Evolutionary conservation across 257 asterid species (phyloP).

Genomic region (Echites panduratus): DNA sequence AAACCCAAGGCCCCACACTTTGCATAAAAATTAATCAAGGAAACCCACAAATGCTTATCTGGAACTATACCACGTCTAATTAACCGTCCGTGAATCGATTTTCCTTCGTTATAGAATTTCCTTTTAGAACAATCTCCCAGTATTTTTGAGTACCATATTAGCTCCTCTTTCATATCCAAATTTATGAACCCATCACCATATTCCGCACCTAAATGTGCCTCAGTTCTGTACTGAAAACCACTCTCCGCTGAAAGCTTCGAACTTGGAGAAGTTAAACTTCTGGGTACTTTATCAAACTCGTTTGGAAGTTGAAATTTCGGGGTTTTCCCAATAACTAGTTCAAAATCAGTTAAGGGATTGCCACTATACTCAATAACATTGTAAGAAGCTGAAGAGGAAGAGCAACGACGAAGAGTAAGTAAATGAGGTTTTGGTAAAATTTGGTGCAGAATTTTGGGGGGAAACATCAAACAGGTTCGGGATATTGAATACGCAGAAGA

Average conservation of each 20-base stretch:
- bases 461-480: conserved; percentile 30
- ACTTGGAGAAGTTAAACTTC: conserved; percentile 13
- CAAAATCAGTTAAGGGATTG: conserved; percentile 4
- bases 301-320: conserved; percentile 10
- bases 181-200: conserved; percentile 16
- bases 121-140: conserved; percentile 44
- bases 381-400: conserved; percentile 31
- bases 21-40: conserved; percentile 65
- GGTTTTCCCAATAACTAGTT: conserved; percentile 5
- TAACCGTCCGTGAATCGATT: conserved; percentile 52
- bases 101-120: conserved; percentile 47
- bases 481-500: conserved; percentile 30
- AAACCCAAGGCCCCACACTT: conserved; percentile 50
- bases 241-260: conserved; percentile 22
- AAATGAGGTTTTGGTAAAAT: conserved; percentile 9
- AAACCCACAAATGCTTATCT: conserved; percentile 63
- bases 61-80: conserved; percentile 45
- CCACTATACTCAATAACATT: conserved; percentile 8
- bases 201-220: conserved; percentile 8
- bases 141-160: conserved; percentile 53
- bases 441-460: conserved; percentile 13
- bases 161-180: conserved; percentile 16
- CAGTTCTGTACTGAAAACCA: conserved; percentile 15
- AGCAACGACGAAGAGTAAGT: conserved; percentile 15
- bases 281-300: conserved; percentile 11